Evolutionary conservation across 768 basidiomycete species (phyloP).

Genomic region (Asterophora lycoperdoides): DNA sequence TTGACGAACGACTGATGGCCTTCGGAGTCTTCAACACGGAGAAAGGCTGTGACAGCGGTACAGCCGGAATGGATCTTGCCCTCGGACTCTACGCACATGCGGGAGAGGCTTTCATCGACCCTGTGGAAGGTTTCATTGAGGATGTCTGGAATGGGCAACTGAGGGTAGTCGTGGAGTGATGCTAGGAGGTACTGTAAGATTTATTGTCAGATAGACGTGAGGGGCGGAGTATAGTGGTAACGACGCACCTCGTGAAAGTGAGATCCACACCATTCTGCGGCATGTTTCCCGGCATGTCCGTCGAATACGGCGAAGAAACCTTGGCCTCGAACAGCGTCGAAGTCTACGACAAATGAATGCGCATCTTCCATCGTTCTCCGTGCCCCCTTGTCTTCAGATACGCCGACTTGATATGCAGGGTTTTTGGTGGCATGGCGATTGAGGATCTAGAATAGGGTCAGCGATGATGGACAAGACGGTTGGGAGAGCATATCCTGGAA

Average conservation of each 20-base stretch:
- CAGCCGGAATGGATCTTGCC: conserved; percentile 96
- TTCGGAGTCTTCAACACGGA: conserved; percentile 81
- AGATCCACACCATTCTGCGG: conserved; percentile 97
- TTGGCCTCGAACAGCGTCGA: conserved; percentile 85
- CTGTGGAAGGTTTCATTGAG: conserved; percentile 93
- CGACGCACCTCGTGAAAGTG: conserved; percentile 85
- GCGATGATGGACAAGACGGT: not conserved
- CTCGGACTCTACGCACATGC: conserved; percentile 79
- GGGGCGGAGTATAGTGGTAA: not conserved
- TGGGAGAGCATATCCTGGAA: conserved; percentile 11
- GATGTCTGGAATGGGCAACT: conserved; percentile 71
- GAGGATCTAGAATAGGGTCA: conserved; percentile 43
- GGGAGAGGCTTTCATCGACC: conserved; percentile 81
- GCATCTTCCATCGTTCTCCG: conserved; percentile 96
- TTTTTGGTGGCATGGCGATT: conserved; percentile 73
- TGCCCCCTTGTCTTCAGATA: conserved; percentile 83
- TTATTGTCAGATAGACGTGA: not conserved
- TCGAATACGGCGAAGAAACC: conserved; percentile 99
- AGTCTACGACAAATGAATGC: conserved; percentile 95
- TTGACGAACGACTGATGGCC: conserved; percentile 68
- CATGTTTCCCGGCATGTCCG: conserved; percentile 97
- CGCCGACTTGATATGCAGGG: conserved; percentile 63
- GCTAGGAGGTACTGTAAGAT: conserved; percentile 49
- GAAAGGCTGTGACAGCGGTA: conserved; percentile 93
- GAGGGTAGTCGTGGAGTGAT: conserved; percentile 57